Conservation (phyloP, 805 yeast genomes). For the Nakazawaea anatomiae region DNA sequence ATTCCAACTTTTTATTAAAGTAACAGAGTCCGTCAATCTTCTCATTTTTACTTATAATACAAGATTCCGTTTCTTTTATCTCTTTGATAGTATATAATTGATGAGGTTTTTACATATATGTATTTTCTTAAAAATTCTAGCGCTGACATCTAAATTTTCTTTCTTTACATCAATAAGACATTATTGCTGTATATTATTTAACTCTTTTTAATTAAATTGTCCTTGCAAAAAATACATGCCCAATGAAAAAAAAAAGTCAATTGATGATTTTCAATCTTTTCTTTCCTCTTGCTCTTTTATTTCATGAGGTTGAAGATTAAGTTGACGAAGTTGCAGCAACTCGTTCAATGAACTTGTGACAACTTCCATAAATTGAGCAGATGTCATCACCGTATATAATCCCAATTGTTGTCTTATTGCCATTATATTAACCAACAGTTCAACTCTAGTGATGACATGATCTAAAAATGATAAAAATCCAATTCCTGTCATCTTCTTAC, state of each 20-base stretch:
- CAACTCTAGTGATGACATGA: conserved; percentile 64
- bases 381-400: conserved; percentile 1
- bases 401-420: conserved; percentile 31
- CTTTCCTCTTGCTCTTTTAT: neutral
- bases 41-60: no score
- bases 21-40: no score
- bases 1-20: conserved; percentile 14
- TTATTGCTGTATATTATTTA: no score
- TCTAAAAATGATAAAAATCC: conserved; percentile 56
- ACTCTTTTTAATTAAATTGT: no score
- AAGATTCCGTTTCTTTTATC: no score
- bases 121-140: no score
- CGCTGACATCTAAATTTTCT: no score
- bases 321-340: neutral
- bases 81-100: no score
- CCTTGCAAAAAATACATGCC: no score
- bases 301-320: neutral
- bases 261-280: neutral
- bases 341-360: conserved; percentile 4
- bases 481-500: conserved; percentile 12
- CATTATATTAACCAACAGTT: conserved; percentile 45
- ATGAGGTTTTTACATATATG: no score
- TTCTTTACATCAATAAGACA: no score
- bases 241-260: no score
- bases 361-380: conserved; percentile 1